Percentiles rank a stretch among this genome's conserved stretches.
These are phyloP conservation scores for Pisolithus tinctorius DNA, from an alignment of 768 basidiomycete genomes.

Conservation along the genomic window DNA sequence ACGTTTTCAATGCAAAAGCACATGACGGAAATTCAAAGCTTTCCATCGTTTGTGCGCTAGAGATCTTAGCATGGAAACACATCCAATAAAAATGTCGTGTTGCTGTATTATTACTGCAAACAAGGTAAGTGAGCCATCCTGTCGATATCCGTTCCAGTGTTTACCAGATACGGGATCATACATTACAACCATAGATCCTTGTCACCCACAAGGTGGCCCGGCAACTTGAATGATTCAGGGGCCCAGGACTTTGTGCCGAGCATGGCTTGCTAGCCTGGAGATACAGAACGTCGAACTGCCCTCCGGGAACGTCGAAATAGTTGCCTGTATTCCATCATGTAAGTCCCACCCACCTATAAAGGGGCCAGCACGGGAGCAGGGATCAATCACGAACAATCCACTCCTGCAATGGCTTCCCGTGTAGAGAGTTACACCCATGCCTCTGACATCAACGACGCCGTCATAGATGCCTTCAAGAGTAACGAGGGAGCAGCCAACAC, in stretches of 20 bases:
- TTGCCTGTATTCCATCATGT: background rate
- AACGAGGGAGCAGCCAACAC: constrained; percentile 33
- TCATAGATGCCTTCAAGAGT: constrained; percentile 24
- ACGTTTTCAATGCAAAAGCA: no score
- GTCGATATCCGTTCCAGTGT: background rate
- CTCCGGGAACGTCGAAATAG: no score
- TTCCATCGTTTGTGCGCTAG: no score
- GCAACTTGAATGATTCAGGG: background rate
- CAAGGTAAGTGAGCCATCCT: background rate
- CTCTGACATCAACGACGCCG: constrained; percentile 13
- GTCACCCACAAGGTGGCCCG: background rate
- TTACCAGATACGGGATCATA: background rate
- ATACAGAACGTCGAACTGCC: background rate
- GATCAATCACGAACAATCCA: constrained; percentile 9
- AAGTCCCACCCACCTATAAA: background rate
- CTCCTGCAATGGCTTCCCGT: constrained; percentile 15
- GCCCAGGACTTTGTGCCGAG: background rate
- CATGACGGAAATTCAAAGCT: no score
- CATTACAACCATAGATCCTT: background rate
- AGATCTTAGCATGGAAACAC: background rate
- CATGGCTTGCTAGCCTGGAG: background rate
- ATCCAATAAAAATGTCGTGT: background rate
- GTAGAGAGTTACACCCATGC: constrained; percentile 3
- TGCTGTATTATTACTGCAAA: background rate
- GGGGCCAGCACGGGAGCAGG: background rate